Evolutionary conservation across 495 filamentous ascomycete genomes (phyloP), one percentile per base, ranked within the genome.

Genomic region (Penicillium turbatum): DNA sequence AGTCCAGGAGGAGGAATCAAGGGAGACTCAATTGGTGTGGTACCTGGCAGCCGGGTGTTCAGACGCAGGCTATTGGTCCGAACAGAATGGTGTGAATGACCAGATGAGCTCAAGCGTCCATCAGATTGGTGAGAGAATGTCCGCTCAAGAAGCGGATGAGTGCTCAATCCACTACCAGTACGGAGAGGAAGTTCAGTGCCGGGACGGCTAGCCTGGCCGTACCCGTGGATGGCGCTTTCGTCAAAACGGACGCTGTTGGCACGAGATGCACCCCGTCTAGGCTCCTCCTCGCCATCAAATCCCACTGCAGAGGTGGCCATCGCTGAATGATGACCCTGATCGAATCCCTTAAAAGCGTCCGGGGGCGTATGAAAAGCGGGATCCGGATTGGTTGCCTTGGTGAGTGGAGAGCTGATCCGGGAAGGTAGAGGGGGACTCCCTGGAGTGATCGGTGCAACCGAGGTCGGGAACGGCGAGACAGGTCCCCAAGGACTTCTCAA

Each of bases 181-280:
- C 93, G 79, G 40, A 84, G 74, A 9, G 87, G 87, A 41, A 88
- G 82, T 48, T 98, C 93, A 29, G 84, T 81, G 21, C 86, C 91
- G 48, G 88, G 83, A 26, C 92, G 83, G 56, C 83, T 86, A 38
- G 85, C 83, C 55, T 92, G 90, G 32, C 86, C 86, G 78, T 88
- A 88, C 43, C 89, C 88, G 57, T 96, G 92, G 52, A 95, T 82
- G 2, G 95, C 92, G 64, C 89, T 96, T 66, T 97, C 92, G 64
- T 98, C 93, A 62, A 98, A 98, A n/a, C 93, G 88, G 56, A 98
- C 93, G 68, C 95, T 97, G 63, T 97, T 97, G 17, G 93, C 93
- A 57, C 93, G 80, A 27, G 95, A 98, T 29, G 90, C 85, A 6
- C 93, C 93, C 51, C 95, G 82, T 52, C 95, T 80, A 3, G 92